These are phyloP conservation scores for Oidiodendron maius DNA, from an alignment of 495 filamentous ascomycete genomes.

Conservation along the genomic window DNA sequence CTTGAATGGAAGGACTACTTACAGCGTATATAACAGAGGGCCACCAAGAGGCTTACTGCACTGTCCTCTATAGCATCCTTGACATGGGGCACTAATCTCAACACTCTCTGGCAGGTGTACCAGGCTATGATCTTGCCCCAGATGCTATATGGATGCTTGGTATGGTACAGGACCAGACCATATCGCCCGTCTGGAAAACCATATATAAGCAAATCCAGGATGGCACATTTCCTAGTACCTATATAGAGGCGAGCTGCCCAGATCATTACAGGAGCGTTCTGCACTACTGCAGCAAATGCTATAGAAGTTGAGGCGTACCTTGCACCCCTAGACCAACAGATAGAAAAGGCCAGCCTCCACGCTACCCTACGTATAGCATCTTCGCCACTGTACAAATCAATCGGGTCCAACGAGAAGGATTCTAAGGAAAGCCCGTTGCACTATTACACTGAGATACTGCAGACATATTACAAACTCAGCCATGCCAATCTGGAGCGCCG, in stretches of 20 bases:
- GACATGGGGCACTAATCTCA: slow-evolving; percentile 12
- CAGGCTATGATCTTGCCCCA: slow-evolving; percentile 15
- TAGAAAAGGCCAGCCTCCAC: slow-evolving; percentile 14
- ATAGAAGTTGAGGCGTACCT: slow-evolving; percentile 18
- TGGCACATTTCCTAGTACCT: slow-evolving; percentile 9
- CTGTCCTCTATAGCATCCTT: slow-evolving; percentile 13
- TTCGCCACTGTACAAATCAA: slow-evolving; percentile 3
- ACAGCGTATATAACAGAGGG: slow-evolving; percentile 14
- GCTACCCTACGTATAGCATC: too few relatives aligned
- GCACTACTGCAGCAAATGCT: slow-evolving; percentile 19
- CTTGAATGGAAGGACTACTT: slow-evolving; percentile 12
- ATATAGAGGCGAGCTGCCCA: too few relatives aligned
- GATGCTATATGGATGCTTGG: slow-evolving; percentile 17
- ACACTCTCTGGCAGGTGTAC: slow-evolving; percentile 17
- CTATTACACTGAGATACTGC: slow-evolving; percentile 1
- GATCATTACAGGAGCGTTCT: slow-evolving; percentile 19
- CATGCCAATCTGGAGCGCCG: slow-evolving; percentile 3
- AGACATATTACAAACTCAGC: slow-evolving; percentile 2
- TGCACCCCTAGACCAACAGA: slow-evolving; percentile 13
- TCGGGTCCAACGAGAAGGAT: too few relatives aligned
- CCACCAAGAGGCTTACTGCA: slow-evolving; percentile 9
- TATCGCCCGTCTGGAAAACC: too few relatives aligned
- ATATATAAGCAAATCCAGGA: too few relatives aligned
- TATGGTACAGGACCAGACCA: slow-evolving; percentile 11
- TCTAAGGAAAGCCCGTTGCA: slow-evolving; percentile 12